Percentiles rank a stretch among this genome's conserved stretches.
Evolutionary conservation across 2,329 filamentous ascomycete species (phyloP).

Genomic region (Xylaria sp.): DNA sequence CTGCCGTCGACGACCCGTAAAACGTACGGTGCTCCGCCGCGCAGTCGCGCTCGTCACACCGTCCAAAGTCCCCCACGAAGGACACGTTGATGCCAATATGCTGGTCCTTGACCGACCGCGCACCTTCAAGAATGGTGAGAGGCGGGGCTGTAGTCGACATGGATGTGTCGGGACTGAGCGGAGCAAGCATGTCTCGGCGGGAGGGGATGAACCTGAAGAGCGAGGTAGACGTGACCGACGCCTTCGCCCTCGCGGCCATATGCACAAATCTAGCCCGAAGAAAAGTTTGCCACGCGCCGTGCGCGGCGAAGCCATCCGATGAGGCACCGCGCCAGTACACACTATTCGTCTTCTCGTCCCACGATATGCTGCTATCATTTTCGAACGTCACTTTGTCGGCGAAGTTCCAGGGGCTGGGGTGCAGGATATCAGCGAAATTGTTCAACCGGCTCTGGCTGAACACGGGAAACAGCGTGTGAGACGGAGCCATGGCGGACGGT

Average conservation of each 20-base stretch:
- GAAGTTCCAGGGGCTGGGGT: conserved; percentile 46
- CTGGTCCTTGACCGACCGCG: conserved; percentile 1
- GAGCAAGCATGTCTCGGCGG: conserved; percentile 2
- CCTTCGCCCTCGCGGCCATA: conserved; percentile 46
- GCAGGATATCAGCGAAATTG: conserved; percentile 56
- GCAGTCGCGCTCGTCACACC: conserved; percentile 41
- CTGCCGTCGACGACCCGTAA: conserved; percentile 30
- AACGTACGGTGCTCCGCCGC: conserved; percentile 37
- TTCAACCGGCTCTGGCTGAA: conserved; percentile 59
- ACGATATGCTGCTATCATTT: conserved; percentile 43
- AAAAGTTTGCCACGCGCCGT: conserved; percentile 59
- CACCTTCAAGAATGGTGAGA: neutral
- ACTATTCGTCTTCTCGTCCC: conserved; percentile 51
- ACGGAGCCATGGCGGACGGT: conserved; percentile 46
- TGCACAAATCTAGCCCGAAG: conserved; percentile 62
- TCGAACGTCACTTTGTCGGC: conserved; percentile 44
- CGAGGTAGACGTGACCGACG: conserved; percentile 11
- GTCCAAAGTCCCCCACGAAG: conserved; percentile 43
- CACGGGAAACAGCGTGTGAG: conserved; percentile 53
- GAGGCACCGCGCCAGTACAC: conserved; percentile 59
- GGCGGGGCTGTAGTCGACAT: conserved; percentile 17
- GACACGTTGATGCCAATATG: conserved; percentile 37
- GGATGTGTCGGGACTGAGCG: conserved; percentile 36
- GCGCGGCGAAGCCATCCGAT: conserved; percentile 52
- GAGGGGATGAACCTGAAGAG: conserved; percentile 14